These are phyloP conservation scores for Catunica adiposa DNA, from an alignment of 2,329 filamentous ascomycete species.

Conservation along the genomic window DNA sequence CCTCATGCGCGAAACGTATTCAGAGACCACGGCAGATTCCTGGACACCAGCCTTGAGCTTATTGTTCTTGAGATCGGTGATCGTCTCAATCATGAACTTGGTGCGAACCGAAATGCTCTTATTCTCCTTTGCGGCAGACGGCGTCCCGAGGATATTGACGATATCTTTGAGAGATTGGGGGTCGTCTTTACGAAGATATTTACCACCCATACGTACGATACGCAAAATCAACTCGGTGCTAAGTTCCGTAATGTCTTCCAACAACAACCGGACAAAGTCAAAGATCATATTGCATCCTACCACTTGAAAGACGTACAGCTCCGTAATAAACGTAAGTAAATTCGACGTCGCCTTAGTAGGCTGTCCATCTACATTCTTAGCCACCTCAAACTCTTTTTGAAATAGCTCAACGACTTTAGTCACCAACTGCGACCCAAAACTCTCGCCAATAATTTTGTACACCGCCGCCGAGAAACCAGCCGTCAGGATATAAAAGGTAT, in stretches of 20 bases:
- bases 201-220: slow-evolving; percentile 66
- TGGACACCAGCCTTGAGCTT: slow-evolving; percentile 60
- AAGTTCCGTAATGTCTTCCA: slow-evolving; percentile 59
- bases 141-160: slow-evolving; percentile 55
- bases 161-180: slow-evolving; percentile 80
- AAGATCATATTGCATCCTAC: slow-evolving; percentile 71
- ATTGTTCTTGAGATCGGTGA: slow-evolving; percentile 89
- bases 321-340: slow-evolving; percentile 63
- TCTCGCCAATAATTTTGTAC: slow-evolving; percentile 73
- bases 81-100: slow-evolving; percentile 94
- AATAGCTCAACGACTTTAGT: slow-evolving; percentile 65
- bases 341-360: slow-evolving; percentile 38
- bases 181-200: slow-evolving; percentile 75
- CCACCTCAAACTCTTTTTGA: slow-evolving; percentile 40
- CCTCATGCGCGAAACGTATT: slow-evolving; percentile 77
- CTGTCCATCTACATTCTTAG: slow-evolving; percentile 21
- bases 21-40: slow-evolving; percentile 55
- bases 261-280: slow-evolving; percentile 70
- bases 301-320: slow-evolving; percentile 86
- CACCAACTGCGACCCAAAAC: slow-evolving; percentile 76
- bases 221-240: slow-evolving; percentile 80
- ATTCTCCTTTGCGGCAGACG: slow-evolving; percentile 50
- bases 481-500: slow-evolving; percentile 80
- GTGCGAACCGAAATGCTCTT: slow-evolving; percentile 67
- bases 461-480: slow-evolving; percentile 78